Evolutionary conservation across 1,284 basidiomycete species (phyloP), one percentile per base, ranked within the genome.

Genomic region (Macrocystidia cucumis): DNA sequence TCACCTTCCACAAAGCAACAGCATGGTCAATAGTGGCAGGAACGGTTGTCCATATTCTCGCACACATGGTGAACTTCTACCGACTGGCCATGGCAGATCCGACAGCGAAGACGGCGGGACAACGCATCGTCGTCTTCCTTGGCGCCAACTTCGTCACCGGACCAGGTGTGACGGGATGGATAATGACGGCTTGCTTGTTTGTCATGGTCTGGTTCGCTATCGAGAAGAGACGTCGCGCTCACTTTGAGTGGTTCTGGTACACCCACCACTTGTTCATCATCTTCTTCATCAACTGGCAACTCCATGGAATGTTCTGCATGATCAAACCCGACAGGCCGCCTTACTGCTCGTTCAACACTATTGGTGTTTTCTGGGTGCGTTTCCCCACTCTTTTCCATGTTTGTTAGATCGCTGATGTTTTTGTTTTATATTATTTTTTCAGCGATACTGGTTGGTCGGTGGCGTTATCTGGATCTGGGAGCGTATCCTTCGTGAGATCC

Each of bases 221-320:
- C 47, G 89, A 91, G 61, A 91, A 85, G 63, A 65, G 72, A 12
- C 73, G 80, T 37, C 68, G 77, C 38, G 71, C 74, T 5, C 67
- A 78, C 49, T 92, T 88, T 51, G 88, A 92, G 60, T 60, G 72
- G 49, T 93, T 93, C 66, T 92, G 88, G 86, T 92, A 91, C 60
- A 73, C 77, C 9, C 87, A 91, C 56, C 88, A 91, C 56, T 68
- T 95, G 34, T 91, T 91, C 65, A 76, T 92, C 49, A 54, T 88
- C 43, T 91, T 91, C 71, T 95, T 95, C 67, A 72, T 89, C 55
- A 66, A 69, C 50, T 93, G 91, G 90, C 90, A 93, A 57, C 65
- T 92, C 23, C 91, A 93, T 54, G 90, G 91, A 37, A 86, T 92
- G 84, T 91, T 91, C 73, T 92, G 89, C 59, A 89, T 88, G 85